A percentile compares a stretch with the other conserved stretches of the same genome.
These are phyloP conservation scores for Mucor sp. DNA, from an alignment of 371 early-diverging fungal genomes.

Conservation along the genomic window DNA sequence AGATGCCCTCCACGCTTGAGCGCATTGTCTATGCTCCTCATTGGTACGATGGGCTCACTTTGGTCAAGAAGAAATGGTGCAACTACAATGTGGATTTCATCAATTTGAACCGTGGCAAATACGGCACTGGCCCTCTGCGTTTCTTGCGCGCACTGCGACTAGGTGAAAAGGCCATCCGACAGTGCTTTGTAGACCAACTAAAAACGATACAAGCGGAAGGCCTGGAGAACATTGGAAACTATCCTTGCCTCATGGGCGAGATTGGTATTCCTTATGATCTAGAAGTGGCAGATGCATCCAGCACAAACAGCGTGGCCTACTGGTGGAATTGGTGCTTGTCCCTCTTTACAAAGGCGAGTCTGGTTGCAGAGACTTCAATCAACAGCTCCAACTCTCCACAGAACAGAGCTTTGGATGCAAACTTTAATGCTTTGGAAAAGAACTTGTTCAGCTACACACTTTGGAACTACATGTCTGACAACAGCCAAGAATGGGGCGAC, in stretches of 20 bases:
- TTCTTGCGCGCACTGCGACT: slow-evolving; percentile 59
- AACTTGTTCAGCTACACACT: slow-evolving; percentile 64
- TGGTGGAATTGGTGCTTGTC: slow-evolving; percentile 15
- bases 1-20: slow-evolving; percentile 38
- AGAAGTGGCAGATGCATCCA: slow-evolving; percentile 24
- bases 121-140: slow-evolving; percentile 51
- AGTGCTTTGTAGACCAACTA: slow-evolving; percentile 63
- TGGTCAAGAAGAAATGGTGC: slow-evolving; percentile 70
- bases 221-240: slow-evolving; percentile 39
- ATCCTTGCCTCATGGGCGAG: slow-evolving; percentile 71
- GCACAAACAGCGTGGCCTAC: background rate
- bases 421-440: slow-evolving; percentile 63
- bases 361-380: background rate
- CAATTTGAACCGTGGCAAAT: slow-evolving; percentile 66
- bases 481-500: slow-evolving; percentile 64
- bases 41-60: slow-evolving; percentile 76
- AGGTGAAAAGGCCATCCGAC: slow-evolving; percentile 62
- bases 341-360: background rate
- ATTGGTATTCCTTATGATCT: slow-evolving; percentile 79
- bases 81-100: slow-evolving; percentile 69
- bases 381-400: slow-evolving; percentile 46
- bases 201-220: slow-evolving; percentile 59
- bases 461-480: slow-evolving; percentile 73
- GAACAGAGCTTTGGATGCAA: slow-evolving; percentile 71
- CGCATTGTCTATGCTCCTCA: slow-evolving; percentile 72